These are phyloP conservation scores for Kluyveromyces sp. DNA, from an alignment of 1,139 yeast species.

Conservation along the genomic window DNA sequence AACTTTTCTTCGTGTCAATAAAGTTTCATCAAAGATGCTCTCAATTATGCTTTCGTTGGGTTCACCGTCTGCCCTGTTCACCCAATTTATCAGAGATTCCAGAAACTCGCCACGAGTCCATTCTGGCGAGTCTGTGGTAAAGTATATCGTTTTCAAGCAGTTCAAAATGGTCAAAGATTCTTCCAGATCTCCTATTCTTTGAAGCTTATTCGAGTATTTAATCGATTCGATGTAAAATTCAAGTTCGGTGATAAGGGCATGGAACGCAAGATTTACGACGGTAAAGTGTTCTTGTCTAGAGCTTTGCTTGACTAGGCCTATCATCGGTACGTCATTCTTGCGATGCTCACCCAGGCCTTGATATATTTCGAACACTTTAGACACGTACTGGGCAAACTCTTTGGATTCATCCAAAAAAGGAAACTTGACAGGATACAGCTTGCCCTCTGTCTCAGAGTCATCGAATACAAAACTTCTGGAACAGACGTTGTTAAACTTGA, in stretches of 20 bases:
- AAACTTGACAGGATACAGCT: slow-evolving; percentile 36
- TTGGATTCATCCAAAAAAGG: slow-evolving; percentile 35
- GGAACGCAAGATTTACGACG: slow-evolving; percentile 33
- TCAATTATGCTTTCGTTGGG: slow-evolving; percentile 46
- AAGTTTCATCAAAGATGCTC: slow-evolving; percentile 17
- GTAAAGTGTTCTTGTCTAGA: slow-evolving; percentile 31
- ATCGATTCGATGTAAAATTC: slow-evolving; percentile 31
- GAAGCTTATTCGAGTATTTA: slow-evolving; percentile 15
- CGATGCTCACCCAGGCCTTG: slow-evolving; percentile 35
- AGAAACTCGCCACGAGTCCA: slow-evolving; percentile 39
- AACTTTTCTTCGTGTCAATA: slow-evolving; percentile 37
- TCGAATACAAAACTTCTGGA: slow-evolving; percentile 38
- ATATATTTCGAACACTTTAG: slow-evolving; percentile 35
- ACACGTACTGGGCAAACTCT: slow-evolving; percentile 35
- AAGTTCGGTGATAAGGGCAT: slow-evolving; percentile 31
- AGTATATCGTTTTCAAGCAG: slow-evolving; percentile 50
- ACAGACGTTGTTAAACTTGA: slow-evolving; percentile 37
- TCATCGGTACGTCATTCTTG: slow-evolving; percentile 33
- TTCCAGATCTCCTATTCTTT: slow-evolving; percentile 38
- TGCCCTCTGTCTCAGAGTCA: slow-evolving; percentile 24
- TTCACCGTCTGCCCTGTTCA: slow-evolving; percentile 56
- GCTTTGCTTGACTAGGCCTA: slow-evolving; percentile 33
- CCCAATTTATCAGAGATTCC: slow-evolving; percentile 45
- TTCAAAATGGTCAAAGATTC: slow-evolving; percentile 47
- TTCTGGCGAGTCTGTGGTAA: slow-evolving; percentile 33